Evolutionary conservation across 2,329 filamentous ascomycete species (phyloP).

Genomic region (Monosporascus sp.): DNA sequence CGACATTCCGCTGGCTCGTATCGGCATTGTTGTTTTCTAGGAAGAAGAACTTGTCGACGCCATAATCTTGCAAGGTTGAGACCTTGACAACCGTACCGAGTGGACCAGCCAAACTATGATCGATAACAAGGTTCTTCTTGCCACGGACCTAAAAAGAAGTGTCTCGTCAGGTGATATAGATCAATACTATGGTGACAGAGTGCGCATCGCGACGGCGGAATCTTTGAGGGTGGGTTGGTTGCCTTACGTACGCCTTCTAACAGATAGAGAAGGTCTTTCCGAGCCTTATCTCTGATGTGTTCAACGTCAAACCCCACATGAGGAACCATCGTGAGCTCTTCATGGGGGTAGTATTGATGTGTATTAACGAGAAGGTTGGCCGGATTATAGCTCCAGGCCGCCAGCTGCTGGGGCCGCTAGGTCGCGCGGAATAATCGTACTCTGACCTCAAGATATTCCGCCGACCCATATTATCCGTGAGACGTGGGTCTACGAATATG

Average conservation of each 20-base stretch:
- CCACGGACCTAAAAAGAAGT: conserved; percentile 69
- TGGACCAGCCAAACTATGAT: conserved; percentile 82
- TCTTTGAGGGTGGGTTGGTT: conserved; percentile 11
- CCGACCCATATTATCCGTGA: too few relatives aligned
- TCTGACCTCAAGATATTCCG: too few relatives aligned
- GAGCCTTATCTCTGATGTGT: conserved; percentile 73
- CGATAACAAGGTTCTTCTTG: conserved; percentile 97
- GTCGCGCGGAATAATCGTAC: too few relatives aligned
- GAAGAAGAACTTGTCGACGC: conserved; percentile 95
- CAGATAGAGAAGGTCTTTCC: conserved; percentile 82
- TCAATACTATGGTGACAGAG: background rate
- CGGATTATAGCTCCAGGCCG: too few relatives aligned
- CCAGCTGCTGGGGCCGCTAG: too few relatives aligned
- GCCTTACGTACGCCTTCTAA: conserved; percentile 82
- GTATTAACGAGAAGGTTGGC: conserved; percentile 1
- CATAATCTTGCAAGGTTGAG: conserved; percentile 91
- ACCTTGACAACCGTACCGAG: conserved; percentile 92
- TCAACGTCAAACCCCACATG: conserved; percentile 66
- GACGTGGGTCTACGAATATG: too few relatives aligned
- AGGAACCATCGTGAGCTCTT: conserved; percentile 61
- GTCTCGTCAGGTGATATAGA: conserved; percentile 12
- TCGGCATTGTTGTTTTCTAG: conserved; percentile 94
- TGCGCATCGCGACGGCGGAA: background rate
- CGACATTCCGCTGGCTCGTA: conserved; percentile 86
- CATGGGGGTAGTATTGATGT: conserved; percentile 30